Evolutionary conservation across 2,329 filamentous ascomycete species (phyloP).

Genomic region (Aureobasidium zeae): DNA sequence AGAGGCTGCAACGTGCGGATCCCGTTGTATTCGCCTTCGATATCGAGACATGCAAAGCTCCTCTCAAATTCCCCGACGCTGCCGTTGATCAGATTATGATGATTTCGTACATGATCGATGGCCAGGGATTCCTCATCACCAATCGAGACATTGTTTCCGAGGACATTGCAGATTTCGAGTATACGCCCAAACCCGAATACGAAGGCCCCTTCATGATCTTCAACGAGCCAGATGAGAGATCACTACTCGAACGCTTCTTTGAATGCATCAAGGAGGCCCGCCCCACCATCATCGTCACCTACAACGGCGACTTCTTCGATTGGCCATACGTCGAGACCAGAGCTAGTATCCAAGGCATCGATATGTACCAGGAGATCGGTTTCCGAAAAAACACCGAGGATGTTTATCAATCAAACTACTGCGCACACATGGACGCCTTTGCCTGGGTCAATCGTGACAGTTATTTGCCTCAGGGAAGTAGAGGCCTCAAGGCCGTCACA

Average conservation of each 20-base stretch:
- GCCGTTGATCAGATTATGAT: constrained; percentile 98
- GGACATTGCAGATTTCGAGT: constrained; percentile 95
- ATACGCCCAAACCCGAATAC: constrained; percentile 95
- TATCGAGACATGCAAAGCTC: constrained; percentile 94
- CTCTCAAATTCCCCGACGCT: constrained; percentile 92
- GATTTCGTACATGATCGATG: constrained; percentile 99
- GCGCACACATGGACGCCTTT: constrained; percentile 98
- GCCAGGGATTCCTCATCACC: constrained; percentile 93
- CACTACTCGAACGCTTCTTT: constrained; percentile 83
- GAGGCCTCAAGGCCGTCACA: constrained; percentile 93
- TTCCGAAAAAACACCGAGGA: constrained; percentile 94
- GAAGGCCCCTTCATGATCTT: constrained; percentile 94
- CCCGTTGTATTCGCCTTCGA: constrained; percentile 98
- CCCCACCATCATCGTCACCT: constrained; percentile 97
- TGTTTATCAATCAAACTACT: constrained; percentile 91
- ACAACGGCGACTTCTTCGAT: constrained; percentile 99
- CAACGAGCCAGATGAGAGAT: constrained; percentile 92
- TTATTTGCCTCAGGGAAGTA: constrained; percentile 92
- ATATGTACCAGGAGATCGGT: constrained; percentile 98
- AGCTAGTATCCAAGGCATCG: constrained; percentile 88
- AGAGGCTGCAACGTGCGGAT: constrained; percentile 80
- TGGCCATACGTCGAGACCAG: constrained; percentile 96
- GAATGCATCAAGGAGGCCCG: constrained; percentile 88
- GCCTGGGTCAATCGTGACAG: constrained; percentile 98
- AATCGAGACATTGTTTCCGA: constrained; percentile 97